Conservation (phyloP, 2,329 filamentous ascomycete species). For the Bipolaris zeicola region DNA sequence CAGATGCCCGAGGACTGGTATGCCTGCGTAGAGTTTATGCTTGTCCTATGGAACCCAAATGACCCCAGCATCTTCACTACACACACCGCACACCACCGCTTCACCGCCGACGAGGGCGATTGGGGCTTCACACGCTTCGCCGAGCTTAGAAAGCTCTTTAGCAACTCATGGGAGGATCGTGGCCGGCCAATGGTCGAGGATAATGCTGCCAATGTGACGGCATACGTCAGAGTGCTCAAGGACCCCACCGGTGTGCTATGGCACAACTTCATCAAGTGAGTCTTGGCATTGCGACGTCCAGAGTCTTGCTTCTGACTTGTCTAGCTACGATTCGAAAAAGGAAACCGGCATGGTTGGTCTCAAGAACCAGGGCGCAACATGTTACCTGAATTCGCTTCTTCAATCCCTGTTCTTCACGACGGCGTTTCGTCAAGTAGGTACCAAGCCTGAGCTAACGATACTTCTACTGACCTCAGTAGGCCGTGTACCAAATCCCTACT, state of each 20-base stretch:
- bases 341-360: conserved; percentile 96
- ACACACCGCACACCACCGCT: conserved; percentile 89
- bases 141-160: conserved; percentile 85
- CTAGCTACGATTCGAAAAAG: conserved; percentile 92
- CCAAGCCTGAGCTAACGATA: too few species aligned
- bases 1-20: conserved; percentile 88
- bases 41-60: conserved; percentile 93
- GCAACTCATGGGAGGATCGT: conserved; percentile 72
- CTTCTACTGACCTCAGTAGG: conserved; percentile 57
- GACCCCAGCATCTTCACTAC: conserved; percentile 80
- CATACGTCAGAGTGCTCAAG: conserved; percentile 80
- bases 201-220: conserved; percentile 78
- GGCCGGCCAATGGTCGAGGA: conserved; percentile 76
- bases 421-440: conserved; percentile 81
- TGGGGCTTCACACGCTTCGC: conserved; percentile 99
- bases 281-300: neutral
- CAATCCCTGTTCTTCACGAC: conserved; percentile 64
- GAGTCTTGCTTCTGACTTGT: neutral
- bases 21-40: conserved; percentile 91
- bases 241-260: conserved; percentile 88
- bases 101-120: conserved; percentile 94
- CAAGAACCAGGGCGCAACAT: conserved; percentile 88
- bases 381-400: conserved; percentile 58
- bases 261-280: conserved; percentile 82
- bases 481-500: conserved; percentile 96